Evolutionary conservation across 2,329 filamentous ascomycete genomes (phyloP).

Genomic region (Beauveria varroae): DNA sequence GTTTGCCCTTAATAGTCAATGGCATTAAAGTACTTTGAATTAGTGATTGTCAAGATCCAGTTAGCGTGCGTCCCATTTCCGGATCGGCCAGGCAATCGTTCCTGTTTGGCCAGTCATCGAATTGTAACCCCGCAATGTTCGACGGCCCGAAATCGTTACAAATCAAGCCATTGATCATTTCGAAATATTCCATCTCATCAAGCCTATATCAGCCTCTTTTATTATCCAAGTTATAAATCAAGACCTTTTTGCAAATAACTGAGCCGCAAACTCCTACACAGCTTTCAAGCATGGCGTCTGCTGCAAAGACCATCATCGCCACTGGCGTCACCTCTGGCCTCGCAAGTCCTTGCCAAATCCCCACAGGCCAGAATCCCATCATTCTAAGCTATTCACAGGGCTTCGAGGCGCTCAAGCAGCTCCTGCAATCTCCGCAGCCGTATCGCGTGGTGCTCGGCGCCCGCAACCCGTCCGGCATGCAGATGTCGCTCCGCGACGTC

Average conservation of each 20-base stretch:
- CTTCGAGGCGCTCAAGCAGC: constrained; percentile 45
- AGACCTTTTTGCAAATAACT: neutral
- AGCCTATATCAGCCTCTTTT: neutral
- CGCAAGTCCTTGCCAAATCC: constrained; percentile 23
- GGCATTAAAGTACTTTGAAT: neutral
- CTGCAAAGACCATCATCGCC: constrained; percentile 41
- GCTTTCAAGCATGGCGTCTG: neutral
- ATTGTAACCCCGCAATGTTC: constrained; percentile 4
- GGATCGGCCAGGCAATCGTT: neutral
- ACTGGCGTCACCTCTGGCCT: constrained; percentile 43
- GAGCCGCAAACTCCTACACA: neutral
- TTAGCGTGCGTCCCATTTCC: neutral
- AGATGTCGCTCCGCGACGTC: constrained; percentile 34
- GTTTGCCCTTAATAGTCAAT: neutral
- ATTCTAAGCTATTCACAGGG: constrained; percentile 27
- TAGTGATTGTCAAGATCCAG: neutral
- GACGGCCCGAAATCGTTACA: neutral
- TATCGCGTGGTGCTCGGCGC: constrained; percentile 44
- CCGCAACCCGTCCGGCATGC: constrained; percentile 33
- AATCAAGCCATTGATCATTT: neutral
- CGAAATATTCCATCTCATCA: neutral
- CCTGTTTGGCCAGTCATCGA: neutral
- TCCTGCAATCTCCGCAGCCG: constrained; percentile 36
- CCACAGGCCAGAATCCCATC: neutral
- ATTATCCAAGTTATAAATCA: no score